Base-by-base conservation (phyloP, 78 protist species). In the Bigelowiella natans region DNA sequence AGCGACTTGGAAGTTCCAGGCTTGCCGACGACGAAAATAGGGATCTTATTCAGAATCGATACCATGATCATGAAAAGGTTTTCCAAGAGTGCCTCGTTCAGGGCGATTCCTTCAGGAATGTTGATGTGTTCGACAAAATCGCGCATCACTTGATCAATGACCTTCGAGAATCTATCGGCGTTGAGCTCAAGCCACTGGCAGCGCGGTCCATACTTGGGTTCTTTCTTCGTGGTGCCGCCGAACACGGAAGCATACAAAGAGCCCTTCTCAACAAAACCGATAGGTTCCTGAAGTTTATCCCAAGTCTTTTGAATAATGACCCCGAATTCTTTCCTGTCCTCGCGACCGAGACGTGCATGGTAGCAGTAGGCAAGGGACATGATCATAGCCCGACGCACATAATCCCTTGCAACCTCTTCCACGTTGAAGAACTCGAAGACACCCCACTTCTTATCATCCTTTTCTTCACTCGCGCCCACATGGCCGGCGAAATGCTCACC, bases 1-100 rank as follows among this genome's bases (percentile, higher is more conserved):
- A 95, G 94, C 1, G 95, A 90, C 93, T 95, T 95, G 63, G 86
- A 34, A 82, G 39, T 29, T 2, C 96, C 89, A 34, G 89, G 89
- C 83, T 91, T 91, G 90, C 90, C 90, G 73, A 86, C 83, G 38
- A 83, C 31, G 0, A 93, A 63, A 63, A 94, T 0, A 30, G 97
- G 97, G 37, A 93, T 82, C 38, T 30, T 18, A 51, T 82, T 30
- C 31, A 89, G 37, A 64, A 93, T 31, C 84, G 93, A 93, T 39
- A 95, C 92, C 1, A 94, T 0, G 36, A 93, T 82, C 89, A 94
- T 7, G 83, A 94, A 94, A 30, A 93, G 18, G 89, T 95, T 95
- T 90, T 95, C 97, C 18, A 0, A 11, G 39, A 95, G 84, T 26
- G 95, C 93, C 34, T 85, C 92, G 92, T 94, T 94, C 82, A 1